Evolutionary conservation across 2,329 filamentous ascomycete genomes (phyloP).

Genomic region (Botrytis aclada): DNA sequence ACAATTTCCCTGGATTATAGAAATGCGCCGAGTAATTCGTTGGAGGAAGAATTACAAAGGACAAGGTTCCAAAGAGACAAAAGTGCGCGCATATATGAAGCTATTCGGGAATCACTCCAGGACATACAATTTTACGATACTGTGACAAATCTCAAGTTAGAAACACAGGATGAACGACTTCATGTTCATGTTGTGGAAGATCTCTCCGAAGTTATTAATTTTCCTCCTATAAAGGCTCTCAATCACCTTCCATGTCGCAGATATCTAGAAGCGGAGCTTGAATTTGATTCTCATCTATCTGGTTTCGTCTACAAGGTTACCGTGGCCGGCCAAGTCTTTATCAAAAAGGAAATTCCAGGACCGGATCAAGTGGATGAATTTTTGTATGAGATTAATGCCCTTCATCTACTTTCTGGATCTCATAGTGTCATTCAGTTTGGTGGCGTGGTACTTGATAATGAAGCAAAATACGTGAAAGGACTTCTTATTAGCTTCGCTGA

Average conservation of each 20-base stretch:
- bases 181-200: constrained; percentile 99
- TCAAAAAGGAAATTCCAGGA: constrained; percentile 97
- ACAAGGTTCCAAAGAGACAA: constrained; percentile 88
- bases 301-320: constrained; percentile 95
- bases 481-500: constrained; percentile 85
- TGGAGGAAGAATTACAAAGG: constrained; percentile 77
- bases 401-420: constrained; percentile 72
- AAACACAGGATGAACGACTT: constrained; percentile 81
- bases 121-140: constrained; percentile 96
- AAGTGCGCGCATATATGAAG: constrained; percentile 87
- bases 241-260: constrained; percentile 66
- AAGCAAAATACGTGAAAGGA: constrained; percentile 72
- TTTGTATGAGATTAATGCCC: constrained; percentile 92
- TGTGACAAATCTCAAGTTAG: constrained; percentile 90
- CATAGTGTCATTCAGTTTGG: constrained; percentile 80
- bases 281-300: constrained; percentile 89
- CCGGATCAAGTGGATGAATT: constrained; percentile 96
- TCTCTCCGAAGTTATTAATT: constrained; percentile 80
- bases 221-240: constrained; percentile 70
- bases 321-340: constrained; percentile 65
- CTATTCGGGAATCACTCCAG: constrained; percentile 84
- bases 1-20: constrained; percentile 95
- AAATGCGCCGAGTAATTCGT: constrained; percentile 70
- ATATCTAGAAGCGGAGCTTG: constrained; percentile 70
- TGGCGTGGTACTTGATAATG: constrained; percentile 82